Evolutionary conservation across 129 eudicot species (phyloP), one percentile per base, ranked within the genome.

Genomic region (Centrapalus pauciflorus): DNA sequence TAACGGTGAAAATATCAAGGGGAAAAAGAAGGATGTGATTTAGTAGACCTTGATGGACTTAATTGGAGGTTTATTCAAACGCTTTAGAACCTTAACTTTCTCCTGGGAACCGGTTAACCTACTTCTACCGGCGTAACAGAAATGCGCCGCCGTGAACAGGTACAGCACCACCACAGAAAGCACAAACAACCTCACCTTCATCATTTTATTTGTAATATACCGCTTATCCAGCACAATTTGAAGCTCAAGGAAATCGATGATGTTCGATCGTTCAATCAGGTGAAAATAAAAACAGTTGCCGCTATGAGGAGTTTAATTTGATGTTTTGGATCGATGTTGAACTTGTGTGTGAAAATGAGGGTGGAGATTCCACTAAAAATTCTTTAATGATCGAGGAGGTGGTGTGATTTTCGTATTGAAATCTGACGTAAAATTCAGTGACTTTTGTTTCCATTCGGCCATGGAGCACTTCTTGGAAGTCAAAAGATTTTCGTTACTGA

Each of bases 1-100:
- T 0, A 30, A 24, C 2, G 38, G 8, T 63, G 24, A 64, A 43
- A 16, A 1, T 14, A 14, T 28, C 7, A n/a, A 7, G 13, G 26
- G 34, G 23, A 8, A 24, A 16, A 14, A 9, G 17, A 27, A 17
- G 32, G 35, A 12, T 57, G 7, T 6, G 29, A 57, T 8, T 48
- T 34, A 29, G 7, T 10, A 56, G 4, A 69, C 97, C 95, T 82
- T 64, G 76, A 90, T 90, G 72, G 91, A 74, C 27, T 84, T 77
- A 55, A 84, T 2, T 7, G 95, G 64, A 65, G 70, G 77, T 69
- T 84, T 90, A 73, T 90, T 90, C 75, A 90, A 76, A 65, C 82
- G 97, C 71, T 67, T 77, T 32, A 80, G 66, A 25, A 90, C 82
- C 62, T 82, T 84, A 45, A 82, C 60, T 10, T 56, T 73, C 73